Conservation (phyloP, 768 basidiomycete genomes). For the Botryobasidium botryosum region DNA sequence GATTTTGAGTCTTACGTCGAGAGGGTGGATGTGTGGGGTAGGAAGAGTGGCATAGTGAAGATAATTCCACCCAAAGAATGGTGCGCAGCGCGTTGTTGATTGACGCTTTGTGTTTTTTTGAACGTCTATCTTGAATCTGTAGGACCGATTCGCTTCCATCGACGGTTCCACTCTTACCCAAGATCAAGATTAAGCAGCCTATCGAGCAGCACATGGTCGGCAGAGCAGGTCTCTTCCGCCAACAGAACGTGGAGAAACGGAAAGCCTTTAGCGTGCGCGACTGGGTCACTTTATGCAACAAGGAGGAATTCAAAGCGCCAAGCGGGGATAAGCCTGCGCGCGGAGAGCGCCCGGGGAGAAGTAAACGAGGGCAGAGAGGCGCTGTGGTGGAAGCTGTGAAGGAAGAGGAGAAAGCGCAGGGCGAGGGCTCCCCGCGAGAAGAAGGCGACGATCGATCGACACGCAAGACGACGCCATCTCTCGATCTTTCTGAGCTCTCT, state of each 20-base stretch:
- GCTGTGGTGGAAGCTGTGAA: neutral
- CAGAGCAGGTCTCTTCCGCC: slow-evolving; percentile 10
- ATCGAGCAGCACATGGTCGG: slow-evolving; percentile 31
- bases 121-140: neutral
- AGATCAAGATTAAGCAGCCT: slow-evolving; percentile 69
- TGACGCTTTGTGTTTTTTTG: neutral
- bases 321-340: slow-evolving; percentile 4
- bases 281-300: slow-evolving; percentile 9
- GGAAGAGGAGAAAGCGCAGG: neutral
- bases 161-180: slow-evolving; percentile 47
- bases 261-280: slow-evolving; percentile 6
- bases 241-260: slow-evolving; percentile 10
- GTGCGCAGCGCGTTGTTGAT: slow-evolving; percentile 35
- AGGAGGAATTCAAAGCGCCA: slow-evolving; percentile 4
- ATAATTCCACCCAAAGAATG: slow-evolving; percentile 91
- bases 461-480: neutral
- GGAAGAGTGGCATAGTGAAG: slow-evolving; percentile 83
- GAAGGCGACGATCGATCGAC: neutral
- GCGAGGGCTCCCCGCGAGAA: neutral
- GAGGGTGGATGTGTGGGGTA: slow-evolving; percentile 78
- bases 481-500: neutral
- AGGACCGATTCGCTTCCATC: slow-evolving; percentile 62
- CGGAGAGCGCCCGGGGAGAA: neutral
- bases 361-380: neutral
- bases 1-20: slow-evolving; percentile 89